Base-by-base conservation (phyloP, 805 yeast species). In the Wickerhamiella sorbophila region DNA sequence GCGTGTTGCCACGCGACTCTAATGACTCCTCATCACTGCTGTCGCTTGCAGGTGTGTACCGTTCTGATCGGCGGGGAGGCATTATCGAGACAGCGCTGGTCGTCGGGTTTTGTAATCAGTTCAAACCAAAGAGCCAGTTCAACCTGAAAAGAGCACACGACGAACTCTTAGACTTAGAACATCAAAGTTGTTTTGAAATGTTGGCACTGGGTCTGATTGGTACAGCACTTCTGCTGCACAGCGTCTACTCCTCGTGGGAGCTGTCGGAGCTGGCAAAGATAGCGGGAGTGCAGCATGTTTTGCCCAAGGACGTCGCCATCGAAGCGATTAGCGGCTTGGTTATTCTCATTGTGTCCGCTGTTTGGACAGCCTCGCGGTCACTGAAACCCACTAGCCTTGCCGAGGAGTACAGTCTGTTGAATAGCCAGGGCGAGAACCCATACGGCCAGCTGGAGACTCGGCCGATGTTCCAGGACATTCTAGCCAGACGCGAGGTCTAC, bases 271-370 rank as follows among this genome's bases (percentile, higher is more conserved):
- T 16, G 35, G 15, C 31, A 37, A 36, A 42, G 32, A 43, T 46
- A 34, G 42, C 39, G 3, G 18, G 22, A 16, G 38, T 2, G n/a
- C 17, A 6, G 15, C 9, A 5, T 19, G 33, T 8, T 35, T 17
- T 46, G n/a, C 45, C 53, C 2, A 10, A 6, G 19, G 48, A 62
- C 59, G 65, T 79, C 19, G 54, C 63, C 26, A 39, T 72, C 15
- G 85, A 79, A 53, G 65, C 73, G 1, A 38, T 66, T 1, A 31
- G 70, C 4, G 78, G 77, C 1, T 60, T 75, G 5, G 44, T 67
- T 2, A 34, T 74, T 14, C 51, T 71, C 4, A 48, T 70, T 14
- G 46, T 64, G 17, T 61, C 60, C 8, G 53, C 64, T 9, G 50
- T 57, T 9, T 49, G 66, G 27, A 36, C 42, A 14, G 63, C 60